A percentile compares a stretch with the other conserved stretches of the same genome.
Evolutionary conservation across 331 rosid species (phyloP).

Genomic region (Dryas integrifolia): DNA sequence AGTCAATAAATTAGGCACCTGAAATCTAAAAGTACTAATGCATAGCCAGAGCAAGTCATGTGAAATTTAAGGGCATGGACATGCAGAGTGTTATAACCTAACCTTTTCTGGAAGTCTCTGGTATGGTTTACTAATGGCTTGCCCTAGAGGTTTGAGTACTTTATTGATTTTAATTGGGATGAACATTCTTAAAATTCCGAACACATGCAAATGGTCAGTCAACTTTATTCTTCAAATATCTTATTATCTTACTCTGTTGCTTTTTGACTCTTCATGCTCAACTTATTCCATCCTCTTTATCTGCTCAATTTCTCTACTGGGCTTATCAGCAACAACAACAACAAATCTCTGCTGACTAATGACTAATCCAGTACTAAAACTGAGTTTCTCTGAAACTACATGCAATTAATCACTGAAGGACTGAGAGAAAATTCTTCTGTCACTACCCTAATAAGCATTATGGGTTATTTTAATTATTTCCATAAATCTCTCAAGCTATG

Average conservation of each 20-base stretch:
- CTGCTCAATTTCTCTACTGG: not conserved
- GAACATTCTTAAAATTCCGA: conserved; percentile 39
- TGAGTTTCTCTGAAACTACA: not conserved
- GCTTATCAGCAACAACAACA: not conserved
- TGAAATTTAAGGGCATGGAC: not conserved
- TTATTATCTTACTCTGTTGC: conserved; percentile 27
- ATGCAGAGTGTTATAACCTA: not conserved
- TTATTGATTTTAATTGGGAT: not conserved
- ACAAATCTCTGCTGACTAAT: not conserved
- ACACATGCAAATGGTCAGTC: conserved; percentile 37
- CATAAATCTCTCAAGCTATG: not conserved
- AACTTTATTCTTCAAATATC: conserved; percentile 49
- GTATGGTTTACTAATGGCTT: not conserved
- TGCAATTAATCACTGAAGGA: not conserved
- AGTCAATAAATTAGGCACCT: no score
- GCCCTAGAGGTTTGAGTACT: not conserved
- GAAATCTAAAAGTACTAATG: not conserved
- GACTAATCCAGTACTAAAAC: not conserved
- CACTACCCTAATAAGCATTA: not conserved
- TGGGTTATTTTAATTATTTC: not conserved
- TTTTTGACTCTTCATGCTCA: conserved; percentile 26
- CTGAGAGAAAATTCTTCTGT: not conserved
- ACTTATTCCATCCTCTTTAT: conserved; percentile 23
- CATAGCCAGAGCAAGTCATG: not conserved
- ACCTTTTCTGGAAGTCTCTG: not conserved